Evolutionary conservation across 2,329 filamentous ascomycete genomes (phyloP), one percentile per base, ranked within the genome.

Genomic region (Pseudopithomyces maydicus): DNA sequence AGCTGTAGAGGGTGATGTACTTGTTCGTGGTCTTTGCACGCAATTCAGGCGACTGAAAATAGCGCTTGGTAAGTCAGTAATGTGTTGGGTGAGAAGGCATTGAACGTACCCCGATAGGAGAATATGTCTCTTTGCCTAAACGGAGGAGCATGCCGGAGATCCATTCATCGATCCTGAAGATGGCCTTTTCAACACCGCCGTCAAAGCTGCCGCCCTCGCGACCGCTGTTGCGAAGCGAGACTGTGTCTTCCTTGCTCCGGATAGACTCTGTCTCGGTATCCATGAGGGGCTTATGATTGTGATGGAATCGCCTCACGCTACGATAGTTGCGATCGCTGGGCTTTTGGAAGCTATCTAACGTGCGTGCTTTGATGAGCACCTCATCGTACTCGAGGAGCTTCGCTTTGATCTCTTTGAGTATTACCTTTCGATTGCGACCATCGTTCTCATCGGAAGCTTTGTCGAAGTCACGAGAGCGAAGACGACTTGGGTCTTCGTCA

Each of bases 191-290:
- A 1, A 80, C 69, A 7, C 73, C 63, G 2, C 72, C 72, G 23
- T 80, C 78, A 39, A 80, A 79, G 1, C 62, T 69, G 12, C 76
- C 76, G 64, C 76, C 74, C 54, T 80, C 78, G 10, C 78, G 70
- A 1, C 77, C 78, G 11, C 48, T 51, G 38, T 64, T 69, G 8
- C 71, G 65, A 0, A 80, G 64, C 0, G 73, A 77, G 1, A 79
- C 63, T 17, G 74, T 73, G 54, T 80, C 77, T 65, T 79, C 77
- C 60, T 77, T 75, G 38, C 65, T 70, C 29, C 69, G 71, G n/a
- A 80, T 74, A 11, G 70, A 75, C 14, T 72, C 71, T 60, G 69
- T 68, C 39, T 73, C 72, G 7, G 72, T 69, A 29, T 73, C 67
- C 52, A 74, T 63, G 1, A 79, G 65, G 0, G 77, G 77, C 33